Percentiles rank a stretch among this genome's conserved stretches.
Evolutionary conservation across 768 basidiomycete genomes (phyloP).

Genomic region (Panaeolus papilionaceus): DNA sequence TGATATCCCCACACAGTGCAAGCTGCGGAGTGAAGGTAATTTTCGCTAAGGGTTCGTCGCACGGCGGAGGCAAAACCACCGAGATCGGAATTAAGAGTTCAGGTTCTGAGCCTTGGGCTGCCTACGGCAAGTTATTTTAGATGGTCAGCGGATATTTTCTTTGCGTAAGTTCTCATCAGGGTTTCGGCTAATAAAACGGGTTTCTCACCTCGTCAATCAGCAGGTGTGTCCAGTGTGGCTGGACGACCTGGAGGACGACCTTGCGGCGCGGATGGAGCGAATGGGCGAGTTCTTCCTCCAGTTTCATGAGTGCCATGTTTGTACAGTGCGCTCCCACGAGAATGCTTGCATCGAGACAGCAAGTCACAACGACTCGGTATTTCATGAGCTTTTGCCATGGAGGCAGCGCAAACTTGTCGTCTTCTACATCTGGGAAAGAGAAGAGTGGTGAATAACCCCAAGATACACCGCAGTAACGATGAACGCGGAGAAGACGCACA

Average conservation of each 20-base stretch:
- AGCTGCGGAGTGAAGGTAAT: slow-evolving; percentile 46
- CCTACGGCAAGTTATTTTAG: slow-evolving; percentile 35
- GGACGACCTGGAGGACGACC: slow-evolving; percentile 31
- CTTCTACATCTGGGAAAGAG: slow-evolving; percentile 45
- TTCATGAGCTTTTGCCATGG: slow-evolving; percentile 52
- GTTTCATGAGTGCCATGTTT: slow-evolving; percentile 42
- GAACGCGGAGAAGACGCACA: slow-evolving; percentile 38
- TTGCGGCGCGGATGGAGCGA: slow-evolving; percentile 45
- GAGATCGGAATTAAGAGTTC: slow-evolving; percentile 57
- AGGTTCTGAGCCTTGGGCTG: slow-evolving; percentile 60
- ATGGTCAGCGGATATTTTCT: background rate
- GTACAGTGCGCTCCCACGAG: slow-evolving; percentile 52
- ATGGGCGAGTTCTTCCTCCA: slow-evolving; percentile 46
- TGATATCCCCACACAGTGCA: slow-evolving; percentile 57
- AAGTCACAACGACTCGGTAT: slow-evolving; percentile 53
- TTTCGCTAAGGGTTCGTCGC: slow-evolving; percentile 19
- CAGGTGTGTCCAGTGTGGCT: slow-evolving; percentile 59
- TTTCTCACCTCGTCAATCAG: slow-evolving; percentile 53
- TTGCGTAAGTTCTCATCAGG: background rate
- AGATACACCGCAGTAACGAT: background rate
- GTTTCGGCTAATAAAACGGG: background rate
- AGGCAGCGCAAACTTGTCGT: slow-evolving; percentile 52
- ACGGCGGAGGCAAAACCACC: slow-evolving; percentile 42
- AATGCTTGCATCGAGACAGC: slow-evolving; percentile 53
- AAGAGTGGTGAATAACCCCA: background rate